phyloP scores from a whole-genome alignment of 768 basidiomycete genomes.

The Boletus insuetus region DNA sequence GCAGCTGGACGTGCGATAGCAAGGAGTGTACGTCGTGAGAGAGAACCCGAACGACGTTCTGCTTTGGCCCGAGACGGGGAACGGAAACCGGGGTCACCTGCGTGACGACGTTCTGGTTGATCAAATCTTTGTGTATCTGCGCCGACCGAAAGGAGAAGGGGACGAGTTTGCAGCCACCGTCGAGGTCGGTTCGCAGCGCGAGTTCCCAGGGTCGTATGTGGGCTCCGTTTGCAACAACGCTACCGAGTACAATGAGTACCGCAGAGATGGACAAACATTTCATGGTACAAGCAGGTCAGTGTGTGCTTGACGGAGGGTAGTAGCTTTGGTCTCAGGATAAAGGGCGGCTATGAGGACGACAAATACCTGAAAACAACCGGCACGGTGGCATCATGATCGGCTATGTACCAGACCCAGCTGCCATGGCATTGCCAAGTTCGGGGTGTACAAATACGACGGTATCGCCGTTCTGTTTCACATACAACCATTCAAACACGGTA shows the following conservation, averaged over 20 bases:
- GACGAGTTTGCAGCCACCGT: slow-evolving; percentile 16
- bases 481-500: neutral
- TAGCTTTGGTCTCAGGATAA: neutral
- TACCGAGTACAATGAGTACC: slow-evolving; percentile 1
- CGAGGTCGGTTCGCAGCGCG: slow-evolving; percentile 17
- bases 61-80: slow-evolving; percentile 2
- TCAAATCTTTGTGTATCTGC: slow-evolving; percentile 22
- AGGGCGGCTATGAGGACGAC: neutral
- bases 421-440: no score
- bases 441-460: no score
- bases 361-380: slow-evolving; percentile 8
- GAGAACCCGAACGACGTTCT: slow-evolving; percentile 16
- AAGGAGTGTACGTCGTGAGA: slow-evolving; percentile 19
- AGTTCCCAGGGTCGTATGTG: slow-evolving; percentile 74
- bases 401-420: no score
- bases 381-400: neutral
- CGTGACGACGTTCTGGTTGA: slow-evolving; percentile 6
- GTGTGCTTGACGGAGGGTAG: no score
- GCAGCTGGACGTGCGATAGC: slow-evolving; percentile 16
- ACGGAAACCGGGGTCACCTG: slow-evolving; percentile 9
- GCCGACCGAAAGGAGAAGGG: slow-evolving; percentile 20
- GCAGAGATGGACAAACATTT: slow-evolving; percentile 3
- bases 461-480: neutral
- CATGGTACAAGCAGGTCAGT: slow-evolving; percentile 8
- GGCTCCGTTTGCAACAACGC: slow-evolving; percentile 36